phyloP scores from a whole-genome alignment of 2,329 filamentous ascomycete genomes.

The Neocatenulostroma microsporum region DNA sequence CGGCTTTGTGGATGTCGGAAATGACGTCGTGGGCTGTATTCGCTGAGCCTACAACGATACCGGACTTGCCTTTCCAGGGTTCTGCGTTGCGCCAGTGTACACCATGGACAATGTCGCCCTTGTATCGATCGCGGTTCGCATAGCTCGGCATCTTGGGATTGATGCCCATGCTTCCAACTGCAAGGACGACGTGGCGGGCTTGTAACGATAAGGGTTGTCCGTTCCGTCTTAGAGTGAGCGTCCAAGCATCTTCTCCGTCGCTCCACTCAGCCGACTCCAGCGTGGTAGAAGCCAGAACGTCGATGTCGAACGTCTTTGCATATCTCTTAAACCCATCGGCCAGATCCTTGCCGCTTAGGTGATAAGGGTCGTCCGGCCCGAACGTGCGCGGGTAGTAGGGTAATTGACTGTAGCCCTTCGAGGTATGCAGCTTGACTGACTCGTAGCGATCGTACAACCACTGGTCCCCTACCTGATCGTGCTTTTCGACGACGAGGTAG shows the following conservation, averaged over 20 bases:
- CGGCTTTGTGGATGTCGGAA: conserved; percentile 38
- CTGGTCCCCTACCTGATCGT: conserved; percentile 35
- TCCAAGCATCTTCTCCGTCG: no score
- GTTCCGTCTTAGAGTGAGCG: no score
- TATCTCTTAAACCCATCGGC: no score
- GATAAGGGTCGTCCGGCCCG: conserved; percentile 8
- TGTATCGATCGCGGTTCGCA: conserved; percentile 24
- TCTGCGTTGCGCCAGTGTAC: conserved; percentile 28
- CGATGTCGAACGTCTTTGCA: no score
- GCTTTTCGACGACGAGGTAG: conserved; percentile 37
- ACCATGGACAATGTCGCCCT: conserved; percentile 31
- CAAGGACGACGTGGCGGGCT: no score
- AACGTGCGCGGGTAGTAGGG: conserved; percentile 14
- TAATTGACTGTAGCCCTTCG: conserved; percentile 32
- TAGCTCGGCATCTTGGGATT: no score
- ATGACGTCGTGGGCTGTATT: conserved; percentile 44
- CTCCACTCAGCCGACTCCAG: no score
- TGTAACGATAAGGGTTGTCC: no score
- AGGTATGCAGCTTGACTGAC: conserved; percentile 35
- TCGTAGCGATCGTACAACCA: conserved; percentile 39
- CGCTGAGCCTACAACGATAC: conserved; percentile 39
- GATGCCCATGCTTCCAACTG: no score
- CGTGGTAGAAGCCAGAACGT: no score
- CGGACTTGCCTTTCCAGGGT: conserved; percentile 34
- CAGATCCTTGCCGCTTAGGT: no score